Evolutionary conservation across 768 basidiomycete species (phyloP).

Genomic region (Porphyrellus cyaneotinctus): DNA sequence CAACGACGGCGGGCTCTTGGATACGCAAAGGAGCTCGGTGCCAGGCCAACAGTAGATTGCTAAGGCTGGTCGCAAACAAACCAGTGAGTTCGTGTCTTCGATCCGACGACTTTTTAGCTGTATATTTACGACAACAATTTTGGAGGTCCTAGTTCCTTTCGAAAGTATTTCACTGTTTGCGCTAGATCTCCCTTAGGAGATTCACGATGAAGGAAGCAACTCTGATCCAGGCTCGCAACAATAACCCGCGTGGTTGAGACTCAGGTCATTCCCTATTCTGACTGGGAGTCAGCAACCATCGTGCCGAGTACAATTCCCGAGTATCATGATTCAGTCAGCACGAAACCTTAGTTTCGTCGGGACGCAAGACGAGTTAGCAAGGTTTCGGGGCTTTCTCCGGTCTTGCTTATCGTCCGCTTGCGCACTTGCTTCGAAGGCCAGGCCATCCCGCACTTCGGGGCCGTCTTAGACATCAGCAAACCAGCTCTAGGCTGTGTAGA

Average conservation of each 20-base stretch:
- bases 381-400: background rate
- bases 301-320: no score
- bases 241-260: no score
- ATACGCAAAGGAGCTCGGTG: constrained; percentile 25
- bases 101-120: background rate
- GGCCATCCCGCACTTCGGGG: background rate
- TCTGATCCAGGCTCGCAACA: no score
- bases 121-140: background rate
- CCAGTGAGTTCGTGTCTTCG: background rate
- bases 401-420: background rate
- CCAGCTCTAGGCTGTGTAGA: no score
- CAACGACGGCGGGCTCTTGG: constrained; percentile 52
- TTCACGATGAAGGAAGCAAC: no score
- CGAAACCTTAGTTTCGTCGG: background rate
- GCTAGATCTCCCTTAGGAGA: no score
- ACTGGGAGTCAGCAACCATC: no score
- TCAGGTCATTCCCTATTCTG: no score
- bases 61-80: no score
- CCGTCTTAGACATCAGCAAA: background rate
- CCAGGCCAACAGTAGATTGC: constrained; percentile 27
- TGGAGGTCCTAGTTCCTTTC: background rate
- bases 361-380: background rate
- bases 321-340: no score
- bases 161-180: background rate
- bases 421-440: background rate